Evolutionary conservation across 169 alveolate species (phyloP).

Genomic region (Cryptosporidium meleagridis): DNA sequence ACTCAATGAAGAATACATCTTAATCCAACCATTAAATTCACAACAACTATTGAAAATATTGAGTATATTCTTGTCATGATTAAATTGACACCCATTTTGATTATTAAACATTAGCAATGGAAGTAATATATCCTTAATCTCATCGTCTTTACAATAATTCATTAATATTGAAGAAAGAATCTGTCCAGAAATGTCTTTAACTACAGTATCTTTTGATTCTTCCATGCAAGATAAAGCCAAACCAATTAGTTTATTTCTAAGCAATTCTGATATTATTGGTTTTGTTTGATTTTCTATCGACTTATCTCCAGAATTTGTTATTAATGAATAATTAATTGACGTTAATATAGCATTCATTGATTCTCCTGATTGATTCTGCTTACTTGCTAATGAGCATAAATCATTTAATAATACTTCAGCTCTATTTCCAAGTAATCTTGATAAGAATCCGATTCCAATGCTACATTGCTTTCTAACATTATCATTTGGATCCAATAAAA

Average conservation of each 20-base stretch:
- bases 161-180: neutral
- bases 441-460: constrained; percentile 59
- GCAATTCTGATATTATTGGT: neutral
- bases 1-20: neutral
- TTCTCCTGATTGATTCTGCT: constrained; percentile 83
- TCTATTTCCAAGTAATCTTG: constrained; percentile 60
- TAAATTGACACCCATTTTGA: neutral
- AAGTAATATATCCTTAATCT: constrained; percentile 21
- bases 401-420: constrained; percentile 76
- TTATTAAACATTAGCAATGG: neutral
- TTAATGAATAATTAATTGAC: constrained; percentile 10
- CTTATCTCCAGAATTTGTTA: neutral
- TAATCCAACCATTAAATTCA: constrained; percentile 2
- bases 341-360: constrained; percentile 90
- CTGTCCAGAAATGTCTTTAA: constrained; percentile 3
- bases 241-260: constrained; percentile 35
- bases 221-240: constrained; percentile 6
- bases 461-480: constrained; percentile 60
- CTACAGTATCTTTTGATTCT: neutral
- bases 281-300: neutral
- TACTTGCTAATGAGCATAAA: constrained; percentile 68
- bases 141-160: constrained; percentile 10
- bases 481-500: constrained; percentile 75
- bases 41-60: neutral
- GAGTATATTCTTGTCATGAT: neutral